Percentiles rank a stretch among this genome's conserved stretches.
These are phyloP conservation scores for Hydnomerulius pinastri DNA, from an alignment of 768 basidiomycete genomes.

Conservation along the genomic window DNA sequence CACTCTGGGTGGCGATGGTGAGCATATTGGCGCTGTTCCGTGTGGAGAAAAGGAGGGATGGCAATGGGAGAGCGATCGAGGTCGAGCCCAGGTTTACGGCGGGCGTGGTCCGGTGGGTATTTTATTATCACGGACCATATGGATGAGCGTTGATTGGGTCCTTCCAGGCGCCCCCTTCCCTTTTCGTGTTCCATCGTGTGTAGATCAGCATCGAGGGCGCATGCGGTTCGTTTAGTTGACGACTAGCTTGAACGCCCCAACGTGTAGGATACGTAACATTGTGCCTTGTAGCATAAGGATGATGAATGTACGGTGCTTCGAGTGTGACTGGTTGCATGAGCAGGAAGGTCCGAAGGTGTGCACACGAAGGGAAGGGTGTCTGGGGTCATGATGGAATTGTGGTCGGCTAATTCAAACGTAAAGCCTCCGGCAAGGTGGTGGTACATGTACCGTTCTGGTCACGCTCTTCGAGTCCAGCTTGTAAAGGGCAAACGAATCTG, in stretches of 20 bases:
- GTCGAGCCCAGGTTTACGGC: constrained; percentile 31
- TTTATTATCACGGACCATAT: constrained; percentile 5
- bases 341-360: not conserved
- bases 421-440: too few species aligned
- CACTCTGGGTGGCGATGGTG: constrained; percentile 33
- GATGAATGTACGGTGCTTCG: too few species aligned
- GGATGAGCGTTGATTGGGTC: constrained; percentile 10
- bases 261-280: too few species aligned
- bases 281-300: too few species aligned
- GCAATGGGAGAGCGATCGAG: constrained; percentile 22
- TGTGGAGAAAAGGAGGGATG: constrained; percentile 24
- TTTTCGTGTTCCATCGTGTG: constrained; percentile 31
- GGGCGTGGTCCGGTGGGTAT: constrained; percentile 34
- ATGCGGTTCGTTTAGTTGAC: constrained; percentile 14
- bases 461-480: too few species aligned
- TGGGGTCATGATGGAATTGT: too few species aligned
- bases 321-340: too few species aligned
- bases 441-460: not conserved
- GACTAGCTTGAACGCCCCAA: too few species aligned
- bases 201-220: constrained; percentile 29
- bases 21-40: constrained; percentile 27
- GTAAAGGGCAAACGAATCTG: not conserved
- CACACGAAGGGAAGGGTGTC: not conserved
- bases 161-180: constrained; percentile 31
- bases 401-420: too few species aligned